Evolutionary conservation across 441 rosid genomes (phyloP).

Genomic region (Cnidoscolus chayamansa): DNA sequence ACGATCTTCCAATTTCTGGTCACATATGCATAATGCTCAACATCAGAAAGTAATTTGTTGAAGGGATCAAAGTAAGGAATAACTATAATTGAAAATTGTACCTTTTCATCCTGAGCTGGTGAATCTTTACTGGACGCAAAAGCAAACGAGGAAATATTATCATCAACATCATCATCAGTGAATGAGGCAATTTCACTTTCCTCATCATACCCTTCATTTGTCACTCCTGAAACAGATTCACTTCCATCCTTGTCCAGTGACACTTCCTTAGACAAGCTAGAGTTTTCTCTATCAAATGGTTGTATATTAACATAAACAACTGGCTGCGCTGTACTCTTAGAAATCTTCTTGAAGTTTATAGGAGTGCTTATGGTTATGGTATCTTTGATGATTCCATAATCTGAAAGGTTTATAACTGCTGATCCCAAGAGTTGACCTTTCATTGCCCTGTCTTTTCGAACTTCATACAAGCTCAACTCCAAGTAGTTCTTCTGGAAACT

Average conservation of each 20-base stretch:
- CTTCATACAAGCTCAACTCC: constrained; percentile 62
- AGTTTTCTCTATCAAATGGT: constrained; percentile 48
- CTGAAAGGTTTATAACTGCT: constrained; percentile 66
- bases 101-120: constrained; percentile 46
- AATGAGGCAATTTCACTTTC: constrained; percentile 62
- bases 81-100: constrained; percentile 20
- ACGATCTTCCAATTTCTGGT: neutral
- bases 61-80: neutral
- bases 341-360: constrained; percentile 56
- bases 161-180: constrained; percentile 63
- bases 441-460: constrained; percentile 46
- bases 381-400: constrained; percentile 55
- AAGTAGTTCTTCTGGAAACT: constrained; percentile 63
- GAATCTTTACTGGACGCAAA: constrained; percentile 33
- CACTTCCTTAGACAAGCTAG: constrained; percentile 40
- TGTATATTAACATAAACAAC: constrained; percentile 56
- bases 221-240: constrained; percentile 53
- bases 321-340: constrained; percentile 45
- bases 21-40: neutral
- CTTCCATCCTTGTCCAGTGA: constrained; percentile 51
- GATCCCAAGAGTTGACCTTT: constrained; percentile 76
- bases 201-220: constrained; percentile 49
- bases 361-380: constrained; percentile 41
- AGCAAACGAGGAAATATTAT: constrained; percentile 49
- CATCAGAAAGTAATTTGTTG: neutral